Conservation (phyloP, 2,329 filamentous ascomycete species). For the Fusarium sp. region DNA sequence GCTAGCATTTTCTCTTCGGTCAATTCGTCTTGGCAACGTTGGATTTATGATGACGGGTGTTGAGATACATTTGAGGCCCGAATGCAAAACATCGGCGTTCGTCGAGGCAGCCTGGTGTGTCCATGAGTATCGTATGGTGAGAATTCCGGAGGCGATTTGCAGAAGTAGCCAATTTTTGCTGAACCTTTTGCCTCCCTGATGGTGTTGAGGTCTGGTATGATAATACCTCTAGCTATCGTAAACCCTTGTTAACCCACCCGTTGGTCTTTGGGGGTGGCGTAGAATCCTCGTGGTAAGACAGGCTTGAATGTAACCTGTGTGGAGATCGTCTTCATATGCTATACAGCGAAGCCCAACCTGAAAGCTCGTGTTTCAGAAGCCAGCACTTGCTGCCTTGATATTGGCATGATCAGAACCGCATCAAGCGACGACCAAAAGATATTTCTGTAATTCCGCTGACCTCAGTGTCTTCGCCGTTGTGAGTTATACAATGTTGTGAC, state of each 20-base stretch:
- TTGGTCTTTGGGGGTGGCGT: conserved; percentile 27
- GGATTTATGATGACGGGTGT: conserved; percentile 3
- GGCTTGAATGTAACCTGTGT: conserved; percentile 23
- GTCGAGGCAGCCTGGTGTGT: background rate
- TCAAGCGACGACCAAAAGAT: background rate
- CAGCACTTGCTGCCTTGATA: conserved; percentile 2
- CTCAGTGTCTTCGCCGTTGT: background rate
- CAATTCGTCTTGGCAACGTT: conserved; percentile 21
- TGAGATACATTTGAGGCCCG: conserved; percentile 32
- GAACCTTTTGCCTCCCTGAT: background rate
- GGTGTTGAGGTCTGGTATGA: conserved; percentile 2
- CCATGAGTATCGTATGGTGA: conserved; percentile 13
- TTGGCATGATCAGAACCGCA: background rate
- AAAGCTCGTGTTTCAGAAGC: conserved; percentile 6
- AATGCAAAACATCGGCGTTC: conserved; percentile 19
- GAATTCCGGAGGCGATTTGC: conserved; percentile 9
- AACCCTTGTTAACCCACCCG: background rate
- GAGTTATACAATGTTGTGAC: background rate
- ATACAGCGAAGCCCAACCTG: conserved; percentile 11
- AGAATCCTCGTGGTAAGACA: conserved; percentile 1
- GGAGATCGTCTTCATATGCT: conserved; percentile 20
- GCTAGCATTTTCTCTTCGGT: conserved; percentile 29
- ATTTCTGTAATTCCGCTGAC: background rate
- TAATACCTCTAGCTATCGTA: background rate
- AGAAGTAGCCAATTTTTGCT: conserved; percentile 6